A percentile compares a stretch with the other conserved stretches of the same genome.
phyloP scores from a whole-genome alignment of 495 filamentous ascomycete species.

The Darksidea phi region DNA sequence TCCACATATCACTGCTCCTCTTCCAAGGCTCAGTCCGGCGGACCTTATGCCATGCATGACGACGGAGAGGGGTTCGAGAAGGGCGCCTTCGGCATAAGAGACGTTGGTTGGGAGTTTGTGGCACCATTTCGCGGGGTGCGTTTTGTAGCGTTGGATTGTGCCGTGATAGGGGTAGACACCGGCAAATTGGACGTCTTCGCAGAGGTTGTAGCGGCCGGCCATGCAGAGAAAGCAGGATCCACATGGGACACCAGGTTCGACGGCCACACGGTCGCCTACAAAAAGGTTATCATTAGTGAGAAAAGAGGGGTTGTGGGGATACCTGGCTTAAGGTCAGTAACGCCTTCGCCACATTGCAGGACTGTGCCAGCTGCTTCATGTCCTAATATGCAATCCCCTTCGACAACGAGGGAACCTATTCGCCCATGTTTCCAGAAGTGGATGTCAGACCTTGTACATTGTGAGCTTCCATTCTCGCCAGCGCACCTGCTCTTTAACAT shows the following conservation, averaged over 20 bases:
- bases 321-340: slow-evolving; percentile 46
- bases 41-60: slow-evolving; percentile 49
- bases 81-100: slow-evolving; percentile 49
- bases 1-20: slow-evolving; percentile 48
- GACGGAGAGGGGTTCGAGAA: slow-evolving; percentile 53
- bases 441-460: slow-evolving; percentile 38
- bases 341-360: slow-evolving; percentile 47
- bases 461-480: neutral
- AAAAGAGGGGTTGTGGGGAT: neutral
- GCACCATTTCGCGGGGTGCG: slow-evolving; percentile 49
- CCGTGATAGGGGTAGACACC: slow-evolving; percentile 61
- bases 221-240: slow-evolving; percentile 49
- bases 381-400: slow-evolving; percentile 49
- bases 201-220: slow-evolving; percentile 53
- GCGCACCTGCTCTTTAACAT: neutral
- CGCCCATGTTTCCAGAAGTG: slow-evolving; percentile 51
- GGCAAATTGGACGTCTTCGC: slow-evolving; percentile 51
- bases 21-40: slow-evolving; percentile 43
- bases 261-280: slow-evolving; percentile 50
- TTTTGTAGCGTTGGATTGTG: slow-evolving; percentile 58
- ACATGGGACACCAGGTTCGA: slow-evolving; percentile 52
- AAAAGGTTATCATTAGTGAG: neutral
- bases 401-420: slow-evolving; percentile 49
- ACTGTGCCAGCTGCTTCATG: slow-evolving; percentile 54
- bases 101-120: slow-evolving; percentile 52